A percentile compares a stretch with the other conserved stretches of the same genome.
These are phyloP conservation scores for Mortierella alpina DNA, from an alignment of 192 early-diverging fungal genomes.

Conservation along the genomic window DNA sequence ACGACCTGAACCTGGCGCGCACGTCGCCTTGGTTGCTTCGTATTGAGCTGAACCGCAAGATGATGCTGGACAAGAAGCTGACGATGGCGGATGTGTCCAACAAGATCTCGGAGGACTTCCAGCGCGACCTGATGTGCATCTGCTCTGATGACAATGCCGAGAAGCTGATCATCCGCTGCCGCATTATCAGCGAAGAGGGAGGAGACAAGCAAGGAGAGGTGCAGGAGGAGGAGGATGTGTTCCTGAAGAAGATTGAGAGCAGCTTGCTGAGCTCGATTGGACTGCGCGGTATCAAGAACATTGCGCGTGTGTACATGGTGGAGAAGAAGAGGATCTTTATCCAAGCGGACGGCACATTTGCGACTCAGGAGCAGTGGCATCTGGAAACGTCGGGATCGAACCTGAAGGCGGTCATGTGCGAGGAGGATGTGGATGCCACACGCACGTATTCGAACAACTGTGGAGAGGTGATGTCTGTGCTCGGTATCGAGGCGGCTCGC, in stretches of 20 bases:
- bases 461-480: slow-evolving; percentile 90
- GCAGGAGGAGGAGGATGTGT: slow-evolving; percentile 88
- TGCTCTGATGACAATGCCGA: slow-evolving; percentile 91
- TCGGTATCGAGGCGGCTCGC: slow-evolving; percentile 98
- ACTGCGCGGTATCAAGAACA: slow-evolving; percentile 89
- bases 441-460: slow-evolving; percentile 92
- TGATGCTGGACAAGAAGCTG: slow-evolving; percentile 91
- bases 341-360: slow-evolving; percentile 73
- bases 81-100: slow-evolving; percentile 85
- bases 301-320: slow-evolving; percentile 86
- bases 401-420: slow-evolving; percentile 85
- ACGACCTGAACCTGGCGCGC: slow-evolving; percentile 67
- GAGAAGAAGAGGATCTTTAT: slow-evolving; percentile 63
- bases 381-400: slow-evolving; percentile 97
- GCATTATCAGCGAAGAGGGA: slow-evolving; percentile 79
- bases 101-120: slow-evolving; percentile 84
- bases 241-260: slow-evolving; percentile 86
- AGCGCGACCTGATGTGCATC: slow-evolving; percentile 83
- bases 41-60: slow-evolving; percentile 79
- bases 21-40: slow-evolving; percentile 84
- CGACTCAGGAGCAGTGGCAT: slow-evolving; percentile 74
- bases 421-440: slow-evolving; percentile 82
- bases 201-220: slow-evolving; percentile 66
- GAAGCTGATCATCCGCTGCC: slow-evolving; percentile 87
- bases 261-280: slow-evolving; percentile 89